These are phyloP conservation scores for Basidioascus undulatus DNA, from an alignment of 768 basidiomycete species.

Conservation along the genomic window DNA sequence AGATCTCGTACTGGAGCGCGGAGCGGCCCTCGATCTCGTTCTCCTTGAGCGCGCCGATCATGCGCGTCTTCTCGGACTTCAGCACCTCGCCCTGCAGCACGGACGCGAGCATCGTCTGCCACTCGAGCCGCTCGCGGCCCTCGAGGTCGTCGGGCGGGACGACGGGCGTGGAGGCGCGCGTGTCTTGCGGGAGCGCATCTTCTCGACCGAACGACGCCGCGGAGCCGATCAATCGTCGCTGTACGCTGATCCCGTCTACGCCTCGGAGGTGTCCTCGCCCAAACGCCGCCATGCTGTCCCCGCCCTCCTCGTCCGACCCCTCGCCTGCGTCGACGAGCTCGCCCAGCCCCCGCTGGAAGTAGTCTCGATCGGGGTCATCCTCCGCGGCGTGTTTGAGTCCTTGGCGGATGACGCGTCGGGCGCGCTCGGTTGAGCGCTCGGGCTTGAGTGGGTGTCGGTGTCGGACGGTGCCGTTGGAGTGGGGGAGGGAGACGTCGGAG, in stretches of 20 bases:
- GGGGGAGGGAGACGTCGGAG: no score
- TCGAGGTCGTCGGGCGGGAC: conserved; percentile 19
- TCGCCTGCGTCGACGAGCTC: conserved; percentile 37
- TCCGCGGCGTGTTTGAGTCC: conserved; percentile 8
- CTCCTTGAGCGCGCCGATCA: conserved; percentile 54
- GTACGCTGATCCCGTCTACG: background rate
- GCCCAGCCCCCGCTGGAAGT: conserved; percentile 44
- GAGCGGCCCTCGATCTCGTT: conserved; percentile 27
- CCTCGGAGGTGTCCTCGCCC: conserved; percentile 5
- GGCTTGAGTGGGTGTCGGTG: no score
- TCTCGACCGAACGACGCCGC: background rate
- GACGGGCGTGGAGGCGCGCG: conserved; percentile 2
- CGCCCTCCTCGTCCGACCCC: conserved; percentile 5
- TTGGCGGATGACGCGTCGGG: no score
- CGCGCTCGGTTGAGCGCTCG: no score
- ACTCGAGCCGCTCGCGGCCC: conserved; percentile 65
- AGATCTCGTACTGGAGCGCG: conserved; percentile 30
- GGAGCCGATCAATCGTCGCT: background rate
- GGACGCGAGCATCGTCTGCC: conserved; percentile 86
- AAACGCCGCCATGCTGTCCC: conserved; percentile 6
- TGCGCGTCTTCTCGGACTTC: conserved; percentile 79
- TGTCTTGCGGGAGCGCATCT: conserved; percentile 1
- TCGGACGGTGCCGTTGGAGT: no score
- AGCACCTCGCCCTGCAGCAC: conserved; percentile 85
- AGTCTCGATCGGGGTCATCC: conserved; percentile 58